Conservation (phyloP, 306 rosid species). For the Corylus americana region DNA sequence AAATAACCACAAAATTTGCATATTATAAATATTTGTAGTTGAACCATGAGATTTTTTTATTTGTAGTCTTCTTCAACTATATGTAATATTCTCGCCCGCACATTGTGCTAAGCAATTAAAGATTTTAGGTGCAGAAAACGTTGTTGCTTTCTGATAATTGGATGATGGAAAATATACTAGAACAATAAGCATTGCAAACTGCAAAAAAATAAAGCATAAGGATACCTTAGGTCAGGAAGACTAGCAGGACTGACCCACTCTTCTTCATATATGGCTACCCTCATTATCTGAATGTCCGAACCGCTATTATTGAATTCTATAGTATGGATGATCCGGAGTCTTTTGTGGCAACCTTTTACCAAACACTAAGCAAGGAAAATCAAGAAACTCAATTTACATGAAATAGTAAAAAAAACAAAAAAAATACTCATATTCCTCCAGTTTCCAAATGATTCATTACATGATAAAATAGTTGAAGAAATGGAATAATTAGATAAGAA, state of each 20-base stretch:
- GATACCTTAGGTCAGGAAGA: constrained; percentile 61
- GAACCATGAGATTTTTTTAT: not conserved
- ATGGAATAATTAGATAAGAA: not conserved
- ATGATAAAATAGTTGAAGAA: not conserved
- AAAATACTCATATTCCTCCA: constrained; percentile 6
- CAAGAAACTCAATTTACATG: constrained; percentile 1
- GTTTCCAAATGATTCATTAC: not conserved
- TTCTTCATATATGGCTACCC: constrained; percentile 89
- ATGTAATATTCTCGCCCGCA: not conserved
- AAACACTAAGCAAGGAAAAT: constrained; percentile 57
- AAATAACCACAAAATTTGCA: no score
- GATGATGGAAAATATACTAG: not conserved
- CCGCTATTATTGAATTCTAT: constrained; percentile 84
- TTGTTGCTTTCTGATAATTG: not conserved
- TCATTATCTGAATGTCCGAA: constrained; percentile 84
- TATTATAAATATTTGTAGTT: not conserved
- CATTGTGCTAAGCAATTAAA: not conserved
- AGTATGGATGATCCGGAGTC: constrained; percentile 84
- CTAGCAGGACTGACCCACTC: constrained; percentile 78
- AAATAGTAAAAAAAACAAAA: not conserved
- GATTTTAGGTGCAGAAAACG: not conserved
- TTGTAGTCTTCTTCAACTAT: not conserved
- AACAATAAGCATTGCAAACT: not conserved
- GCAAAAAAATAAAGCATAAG: constrained; percentile 13
- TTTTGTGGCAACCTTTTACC: constrained; percentile 95